These are phyloP conservation scores for Paragyromitra xinjiangensis DNA, from an alignment of 495 filamentous ascomycete species.

Conservation along the genomic window DNA sequence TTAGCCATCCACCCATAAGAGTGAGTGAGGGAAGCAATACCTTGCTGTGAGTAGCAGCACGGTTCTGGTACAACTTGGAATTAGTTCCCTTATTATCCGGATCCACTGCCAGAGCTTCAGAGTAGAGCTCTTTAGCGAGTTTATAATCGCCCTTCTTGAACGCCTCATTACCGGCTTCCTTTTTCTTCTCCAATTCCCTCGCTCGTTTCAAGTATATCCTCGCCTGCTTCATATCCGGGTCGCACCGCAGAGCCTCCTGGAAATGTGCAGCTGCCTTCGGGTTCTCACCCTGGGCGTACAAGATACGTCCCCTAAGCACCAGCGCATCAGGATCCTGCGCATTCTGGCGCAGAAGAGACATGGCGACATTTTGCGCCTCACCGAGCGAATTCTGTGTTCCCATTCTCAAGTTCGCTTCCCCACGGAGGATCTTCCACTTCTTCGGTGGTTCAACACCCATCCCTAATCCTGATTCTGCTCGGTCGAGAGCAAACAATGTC, in stretches of 20 bases:
- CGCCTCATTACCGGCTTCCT: constrained; percentile 87
- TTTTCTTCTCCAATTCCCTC: constrained; percentile 83
- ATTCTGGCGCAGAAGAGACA: constrained; percentile 83
- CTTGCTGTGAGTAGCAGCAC: constrained; percentile 78
- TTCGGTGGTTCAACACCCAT: constrained; percentile 76
- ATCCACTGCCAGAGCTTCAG: constrained; percentile 84
- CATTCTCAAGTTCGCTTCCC: constrained; percentile 95
- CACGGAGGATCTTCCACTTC: constrained; percentile 91
- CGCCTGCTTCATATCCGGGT: constrained; percentile 86
- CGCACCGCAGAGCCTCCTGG: constrained; percentile 84
- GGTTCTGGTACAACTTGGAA: constrained; percentile 90
- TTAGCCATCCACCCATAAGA: constrained; percentile 29
- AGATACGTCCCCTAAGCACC: constrained; percentile 83
- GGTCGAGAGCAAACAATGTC: constrained; percentile 89
- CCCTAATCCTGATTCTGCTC: constrained; percentile 82
- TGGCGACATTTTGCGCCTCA: constrained; percentile 91
- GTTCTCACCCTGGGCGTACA: constrained; percentile 92
- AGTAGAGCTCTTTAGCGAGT: constrained; percentile 82
- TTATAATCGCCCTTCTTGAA: constrained; percentile 87
- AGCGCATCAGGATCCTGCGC: constrained; percentile 91
- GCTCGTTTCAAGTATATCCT: constrained; percentile 56
- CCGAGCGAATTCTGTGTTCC: constrained; percentile 85
- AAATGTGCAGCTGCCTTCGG: constrained; percentile 94
- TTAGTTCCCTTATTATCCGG: constrained; percentile 91
- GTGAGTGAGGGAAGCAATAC: constrained; percentile 53